These are phyloP conservation scores for Scheffersomyces quercinus DNA, from an alignment of 1,139 yeast species.

Conservation along the genomic window DNA sequence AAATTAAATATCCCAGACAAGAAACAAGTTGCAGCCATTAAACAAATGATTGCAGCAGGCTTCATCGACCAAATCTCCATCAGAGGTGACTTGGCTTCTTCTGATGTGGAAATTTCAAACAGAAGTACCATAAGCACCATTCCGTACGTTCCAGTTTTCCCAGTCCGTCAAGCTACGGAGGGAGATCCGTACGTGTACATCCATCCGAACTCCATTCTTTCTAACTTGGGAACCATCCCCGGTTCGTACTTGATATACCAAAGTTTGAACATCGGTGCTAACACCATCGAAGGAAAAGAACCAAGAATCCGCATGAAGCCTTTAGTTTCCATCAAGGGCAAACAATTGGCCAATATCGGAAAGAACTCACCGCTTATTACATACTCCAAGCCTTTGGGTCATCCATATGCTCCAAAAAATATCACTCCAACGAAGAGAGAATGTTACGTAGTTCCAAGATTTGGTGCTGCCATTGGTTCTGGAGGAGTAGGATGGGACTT, in stretches of 20 bases:
- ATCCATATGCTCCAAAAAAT: slow-evolving; percentile 81
- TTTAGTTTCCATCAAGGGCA: slow-evolving; percentile 72
- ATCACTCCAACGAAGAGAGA: slow-evolving; percentile 67
- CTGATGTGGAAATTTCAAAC: slow-evolving; percentile 60
- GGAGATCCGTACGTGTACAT: slow-evolving; percentile 64
- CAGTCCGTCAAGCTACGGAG: slow-evolving; percentile 41
- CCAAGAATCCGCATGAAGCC: slow-evolving; percentile 70
- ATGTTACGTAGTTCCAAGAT: slow-evolving; percentile 87
- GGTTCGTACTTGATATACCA: slow-evolving; percentile 77
- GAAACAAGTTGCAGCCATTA: slow-evolving; percentile 71
- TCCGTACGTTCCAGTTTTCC: slow-evolving; percentile 74
- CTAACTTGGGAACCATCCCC: slow-evolving; percentile 59
- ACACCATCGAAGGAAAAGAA: slow-evolving; percentile 31
- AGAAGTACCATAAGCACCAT: slow-evolving; percentile 60
- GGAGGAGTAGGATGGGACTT: slow-evolving; percentile 94
- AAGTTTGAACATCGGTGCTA: slow-evolving; percentile 52
- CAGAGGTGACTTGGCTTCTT: slow-evolving; percentile 73
- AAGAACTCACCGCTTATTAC: slow-evolving; percentile 70
- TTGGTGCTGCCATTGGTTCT: slow-evolving; percentile 80
- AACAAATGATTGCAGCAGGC: slow-evolving; percentile 92
- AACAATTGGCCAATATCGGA: slow-evolving; percentile 76
- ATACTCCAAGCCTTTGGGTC: slow-evolving; percentile 88
- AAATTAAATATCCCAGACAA: slow-evolving; percentile 70
- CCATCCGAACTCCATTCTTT: slow-evolving; percentile 72
- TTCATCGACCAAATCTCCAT: slow-evolving; percentile 89